These are phyloP conservation scores for Clonostachys rhizophaga DNA, from an alignment of 2,329 filamentous ascomycete species.

Conservation along the genomic window DNA sequence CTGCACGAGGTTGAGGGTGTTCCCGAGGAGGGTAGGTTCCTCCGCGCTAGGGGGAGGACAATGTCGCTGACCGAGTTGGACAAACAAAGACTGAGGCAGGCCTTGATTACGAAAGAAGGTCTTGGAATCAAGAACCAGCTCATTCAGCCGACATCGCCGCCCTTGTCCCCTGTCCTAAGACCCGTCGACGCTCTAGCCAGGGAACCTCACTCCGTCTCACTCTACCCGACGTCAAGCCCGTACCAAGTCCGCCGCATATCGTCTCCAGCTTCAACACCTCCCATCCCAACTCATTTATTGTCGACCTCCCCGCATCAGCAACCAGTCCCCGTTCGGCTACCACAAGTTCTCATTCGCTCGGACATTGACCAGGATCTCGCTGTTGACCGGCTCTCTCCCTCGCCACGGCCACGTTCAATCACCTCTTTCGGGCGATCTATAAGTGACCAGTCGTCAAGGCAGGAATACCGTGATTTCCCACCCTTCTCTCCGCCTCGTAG, in stretches of 20 bases:
- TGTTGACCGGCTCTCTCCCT: constrained; percentile 28
- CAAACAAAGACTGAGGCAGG: not conserved
- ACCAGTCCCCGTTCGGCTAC: constrained; percentile 15
- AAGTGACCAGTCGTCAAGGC: constrained; percentile 24
- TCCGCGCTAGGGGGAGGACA: constrained; percentile 18
- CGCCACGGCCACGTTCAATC: constrained; percentile 17
- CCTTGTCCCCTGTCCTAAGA: constrained; percentile 20
- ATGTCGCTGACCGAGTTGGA: constrained; percentile 11
- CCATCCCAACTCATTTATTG: constrained; percentile 7
- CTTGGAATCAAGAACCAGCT: constrained; percentile 22
- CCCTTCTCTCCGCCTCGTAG: constrained; percentile 19
- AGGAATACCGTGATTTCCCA: constrained; percentile 26
- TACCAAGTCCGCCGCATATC: constrained; percentile 2
- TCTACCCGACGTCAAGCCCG: no score
- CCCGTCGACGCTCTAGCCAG: constrained; percentile 18
- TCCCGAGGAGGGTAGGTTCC: constrained; percentile 19
- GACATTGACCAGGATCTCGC: constrained; percentile 30
- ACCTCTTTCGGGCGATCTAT: constrained; percentile 25
- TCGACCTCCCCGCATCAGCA: constrained; percentile 20
- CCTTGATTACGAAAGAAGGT: constrained; percentile 17
- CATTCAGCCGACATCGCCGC: constrained; percentile 8
- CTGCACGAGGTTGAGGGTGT: constrained; percentile 32
- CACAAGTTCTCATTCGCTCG: constrained; percentile 23
- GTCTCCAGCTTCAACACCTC: not conserved
- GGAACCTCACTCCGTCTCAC: constrained; percentile 11